Conservation (phyloP, 1,139 yeast genomes). For the Scheffersomyces lignicola region DNA sequence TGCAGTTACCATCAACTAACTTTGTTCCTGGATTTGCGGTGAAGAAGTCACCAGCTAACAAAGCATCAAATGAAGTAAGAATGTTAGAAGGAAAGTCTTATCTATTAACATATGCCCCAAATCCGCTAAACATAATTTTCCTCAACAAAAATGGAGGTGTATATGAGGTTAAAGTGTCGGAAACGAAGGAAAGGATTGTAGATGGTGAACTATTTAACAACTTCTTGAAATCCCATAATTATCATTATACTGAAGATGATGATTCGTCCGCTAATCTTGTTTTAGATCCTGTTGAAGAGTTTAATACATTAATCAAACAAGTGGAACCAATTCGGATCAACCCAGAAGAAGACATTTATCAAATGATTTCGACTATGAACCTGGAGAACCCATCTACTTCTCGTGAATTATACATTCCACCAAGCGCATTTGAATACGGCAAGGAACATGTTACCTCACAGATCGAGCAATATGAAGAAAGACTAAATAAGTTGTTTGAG, state of each 20-base stretch:
- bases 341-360: conserved; percentile 18
- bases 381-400: too few relatives aligned
- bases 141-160: conserved; percentile 27
- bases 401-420: conserved; percentile 18
- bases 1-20: conserved; percentile 11
- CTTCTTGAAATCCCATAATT: conserved; percentile 21
- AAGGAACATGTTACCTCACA: conserved; percentile 25
- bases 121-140: conserved; percentile 30
- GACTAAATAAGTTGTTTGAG: conserved; percentile 19
- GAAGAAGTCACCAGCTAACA: conserved; percentile 26
- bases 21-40: conserved; percentile 48
- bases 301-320: conserved; percentile 13
- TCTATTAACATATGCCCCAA: conserved; percentile 36
- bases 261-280: conserved; percentile 12
- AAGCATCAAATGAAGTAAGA: conserved; percentile 32
- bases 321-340: conserved; percentile 12
- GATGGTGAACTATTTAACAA: conserved; percentile 26
- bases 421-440: conserved; percentile 22
- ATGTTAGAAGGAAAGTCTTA: conserved; percentile 45
- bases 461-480: conserved; percentile 25
- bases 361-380: conserved; percentile 17
- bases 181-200: conserved; percentile 20
- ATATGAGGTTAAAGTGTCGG: conserved; percentile 24
- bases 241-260: conserved; percentile 16
- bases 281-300: conserved; percentile 19